Evolutionary conservation across 2,329 filamentous ascomycete species (phyloP).

Genomic region (Orbilia ellipsospora): DNA sequence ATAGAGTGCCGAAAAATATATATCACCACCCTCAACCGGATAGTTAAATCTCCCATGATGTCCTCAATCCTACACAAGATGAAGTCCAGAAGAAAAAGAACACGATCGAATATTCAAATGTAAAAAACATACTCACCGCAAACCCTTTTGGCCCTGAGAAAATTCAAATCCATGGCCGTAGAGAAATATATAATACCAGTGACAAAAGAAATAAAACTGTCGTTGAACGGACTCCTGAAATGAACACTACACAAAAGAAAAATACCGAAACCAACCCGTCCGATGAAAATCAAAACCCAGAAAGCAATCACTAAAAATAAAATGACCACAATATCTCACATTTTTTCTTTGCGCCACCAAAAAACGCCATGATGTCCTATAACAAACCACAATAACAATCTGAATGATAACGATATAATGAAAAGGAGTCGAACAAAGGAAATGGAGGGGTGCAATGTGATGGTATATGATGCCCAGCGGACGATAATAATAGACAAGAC

Average conservation of each 20-base stretch:
- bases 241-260: background rate
- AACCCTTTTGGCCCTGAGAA: too few species aligned
- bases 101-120: too few species aligned
- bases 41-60: too few species aligned
- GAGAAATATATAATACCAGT: too few species aligned
- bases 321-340: background rate
- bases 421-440: conserved; percentile 3
- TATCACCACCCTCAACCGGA: too few species aligned
- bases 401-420: background rate
- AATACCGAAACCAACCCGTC: background rate
- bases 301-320: background rate
- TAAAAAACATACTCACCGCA: too few species aligned
- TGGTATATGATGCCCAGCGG: too few species aligned
- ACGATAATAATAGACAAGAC: conserved; percentile 3
- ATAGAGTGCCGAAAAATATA: too few species aligned
- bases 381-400: background rate
- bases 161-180: too few species aligned
- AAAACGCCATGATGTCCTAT: background rate
- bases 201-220: too few species aligned
- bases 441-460: background rate
- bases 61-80: too few species aligned
- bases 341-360: background rate
- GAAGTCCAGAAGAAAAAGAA: too few species aligned
- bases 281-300: background rate
- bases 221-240: background rate